Conservation (phyloP, 306 rosid species). For the Dalbergia cultrata region DNA sequence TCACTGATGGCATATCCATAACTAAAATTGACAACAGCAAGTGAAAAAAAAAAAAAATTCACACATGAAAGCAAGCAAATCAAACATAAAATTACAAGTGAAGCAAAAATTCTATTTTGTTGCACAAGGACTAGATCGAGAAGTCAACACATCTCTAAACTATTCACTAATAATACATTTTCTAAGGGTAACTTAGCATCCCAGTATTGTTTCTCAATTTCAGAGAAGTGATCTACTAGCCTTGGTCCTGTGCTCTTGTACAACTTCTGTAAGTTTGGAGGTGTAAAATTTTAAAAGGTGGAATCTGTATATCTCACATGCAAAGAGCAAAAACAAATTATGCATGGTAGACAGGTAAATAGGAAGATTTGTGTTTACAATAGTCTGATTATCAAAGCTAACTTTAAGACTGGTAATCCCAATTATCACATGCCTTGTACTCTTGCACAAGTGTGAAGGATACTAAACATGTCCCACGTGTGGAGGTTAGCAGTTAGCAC, state of each 20-base stretch:
- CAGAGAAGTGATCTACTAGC: not conserved
- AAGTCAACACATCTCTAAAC: not conserved
- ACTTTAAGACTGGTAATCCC: not conserved
- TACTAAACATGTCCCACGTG: not conserved
- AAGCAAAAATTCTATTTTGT: not conserved
- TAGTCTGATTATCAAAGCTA: not conserved
- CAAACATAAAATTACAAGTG: not conserved
- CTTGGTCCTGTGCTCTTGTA: not conserved
- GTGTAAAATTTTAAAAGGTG: not conserved
- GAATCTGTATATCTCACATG: too few species aligned
- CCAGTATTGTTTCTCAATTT: not conserved
- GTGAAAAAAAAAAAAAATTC: not conserved
- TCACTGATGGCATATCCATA: not conserved
- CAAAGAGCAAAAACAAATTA: not conserved
- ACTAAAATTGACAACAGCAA: constrained; percentile 17
- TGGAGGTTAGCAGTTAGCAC: not conserved
- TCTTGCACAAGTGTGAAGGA: not conserved
- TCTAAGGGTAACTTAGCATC: not conserved
- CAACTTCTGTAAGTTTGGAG: not conserved
- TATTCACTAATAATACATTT: not conserved
- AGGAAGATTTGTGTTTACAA: not conserved
- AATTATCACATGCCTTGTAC: not conserved
- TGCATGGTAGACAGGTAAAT: not conserved
- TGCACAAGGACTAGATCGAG: not conserved
- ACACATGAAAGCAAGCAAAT: constrained; percentile 5